Evolutionary conservation across 352 stramenopile species (phyloP).

Genomic region (Phytophthora megakarya): DNA sequence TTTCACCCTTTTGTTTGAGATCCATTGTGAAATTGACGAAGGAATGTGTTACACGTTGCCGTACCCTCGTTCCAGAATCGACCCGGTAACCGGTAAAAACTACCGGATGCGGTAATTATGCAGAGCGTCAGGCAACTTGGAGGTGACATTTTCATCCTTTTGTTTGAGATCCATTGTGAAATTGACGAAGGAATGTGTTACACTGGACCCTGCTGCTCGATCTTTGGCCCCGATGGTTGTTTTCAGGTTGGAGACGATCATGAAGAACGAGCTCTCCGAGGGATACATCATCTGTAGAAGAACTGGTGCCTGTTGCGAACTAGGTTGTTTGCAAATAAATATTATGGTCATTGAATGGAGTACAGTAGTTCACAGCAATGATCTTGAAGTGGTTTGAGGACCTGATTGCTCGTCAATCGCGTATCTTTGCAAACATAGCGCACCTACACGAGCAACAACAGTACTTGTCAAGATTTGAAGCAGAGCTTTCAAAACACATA

Average conservation of each 20-base stretch:
- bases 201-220: slow-evolving; percentile 7
- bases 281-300: background rate
- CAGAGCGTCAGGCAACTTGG: slow-evolving; percentile 9
- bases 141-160: slow-evolving; percentile 12
- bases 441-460: background rate
- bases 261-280: background rate
- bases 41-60: slow-evolving; percentile 7
- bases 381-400: slow-evolving; percentile 1
- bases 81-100: too few relatives aligned
- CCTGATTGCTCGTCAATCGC: background rate
- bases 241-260: slow-evolving; percentile 24
- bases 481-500: background rate
- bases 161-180: background rate
- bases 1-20: background rate
- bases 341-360: too few relatives aligned
- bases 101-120: too few relatives aligned
- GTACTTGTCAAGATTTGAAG: slow-evolving; percentile 14
- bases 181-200: slow-evolving; percentile 7
- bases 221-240: slow-evolving; percentile 18
- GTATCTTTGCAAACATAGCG: slow-evolving; percentile 14
- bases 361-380: background rate
- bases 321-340: background rate
- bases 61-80: too few relatives aligned
- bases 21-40: slow-evolving; percentile 2
- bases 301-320: background rate